Conservation (phyloP, 495 filamentous ascomycete species). For the Penicillium riverlandense region DNA sequence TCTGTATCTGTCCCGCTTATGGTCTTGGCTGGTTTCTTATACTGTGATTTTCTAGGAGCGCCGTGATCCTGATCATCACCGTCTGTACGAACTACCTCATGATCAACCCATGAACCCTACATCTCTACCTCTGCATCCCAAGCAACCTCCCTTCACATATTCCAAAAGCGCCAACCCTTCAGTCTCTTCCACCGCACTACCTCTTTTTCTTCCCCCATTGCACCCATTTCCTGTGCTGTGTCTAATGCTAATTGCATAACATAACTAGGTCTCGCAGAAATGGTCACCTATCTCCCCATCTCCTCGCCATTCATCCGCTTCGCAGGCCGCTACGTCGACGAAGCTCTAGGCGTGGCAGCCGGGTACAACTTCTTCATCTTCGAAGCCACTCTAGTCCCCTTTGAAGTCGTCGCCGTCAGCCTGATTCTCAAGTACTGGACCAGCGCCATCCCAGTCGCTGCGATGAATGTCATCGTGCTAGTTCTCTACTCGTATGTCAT, state of each 20-base stretch:
- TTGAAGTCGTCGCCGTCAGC: constrained; percentile 38
- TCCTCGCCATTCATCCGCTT: constrained; percentile 79
- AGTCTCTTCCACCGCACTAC: background rate
- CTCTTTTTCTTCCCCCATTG: background rate
- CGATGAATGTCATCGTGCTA: constrained; percentile 36
- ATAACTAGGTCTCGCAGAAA: constrained; percentile 59
- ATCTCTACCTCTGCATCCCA: constrained; percentile 2
- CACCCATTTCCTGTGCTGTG: background rate
- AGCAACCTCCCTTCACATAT: background rate
- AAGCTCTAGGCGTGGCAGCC: constrained; percentile 49
- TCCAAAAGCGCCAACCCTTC: constrained; percentile 2
- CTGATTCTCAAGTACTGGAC: constrained; percentile 42
- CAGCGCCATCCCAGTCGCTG: constrained; percentile 34
- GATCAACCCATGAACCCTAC: constrained; percentile 3
- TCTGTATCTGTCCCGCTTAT: background rate
- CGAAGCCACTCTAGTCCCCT: constrained; percentile 36
- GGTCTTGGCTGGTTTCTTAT: constrained; percentile 20
- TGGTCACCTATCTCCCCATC: constrained; percentile 77
- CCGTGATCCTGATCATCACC: constrained; percentile 64
- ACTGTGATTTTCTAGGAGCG: constrained; percentile 43
- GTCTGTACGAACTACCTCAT: constrained; percentile 34
- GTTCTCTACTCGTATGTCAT: constrained; percentile 42
- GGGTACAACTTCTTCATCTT: constrained; percentile 72
- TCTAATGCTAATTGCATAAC: background rate
- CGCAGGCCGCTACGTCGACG: constrained; percentile 73